phyloP scores from a whole-genome alignment of 2,329 filamentous ascomycete species.

The Aspergillus aculeatus region DNA sequence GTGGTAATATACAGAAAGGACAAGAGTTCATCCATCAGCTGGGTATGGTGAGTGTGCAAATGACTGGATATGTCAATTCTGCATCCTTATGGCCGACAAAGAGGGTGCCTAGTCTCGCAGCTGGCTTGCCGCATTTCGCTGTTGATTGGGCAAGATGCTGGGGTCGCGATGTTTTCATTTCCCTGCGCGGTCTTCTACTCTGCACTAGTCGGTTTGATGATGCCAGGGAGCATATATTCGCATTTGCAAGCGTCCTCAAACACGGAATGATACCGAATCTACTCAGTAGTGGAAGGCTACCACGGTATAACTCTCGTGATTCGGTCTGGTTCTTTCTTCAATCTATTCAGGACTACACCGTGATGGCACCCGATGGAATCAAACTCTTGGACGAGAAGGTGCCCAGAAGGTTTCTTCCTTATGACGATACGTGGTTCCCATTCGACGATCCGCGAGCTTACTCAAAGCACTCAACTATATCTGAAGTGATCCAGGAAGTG shows the following conservation, averaged over 20 bases:
- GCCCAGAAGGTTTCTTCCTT: constrained; percentile 83
- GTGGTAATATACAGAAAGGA: constrained; percentile 70
- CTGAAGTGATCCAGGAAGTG: constrained; percentile 89
- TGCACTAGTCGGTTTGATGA: constrained; percentile 85
- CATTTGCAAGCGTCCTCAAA: constrained; percentile 94
- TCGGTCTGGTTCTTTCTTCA: constrained; percentile 98
- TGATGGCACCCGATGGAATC: constrained; percentile 74
- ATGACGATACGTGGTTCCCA: constrained; percentile 92
- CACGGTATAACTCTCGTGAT: constrained; percentile 92
- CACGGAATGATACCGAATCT: constrained; percentile 98
- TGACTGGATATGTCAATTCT: constrained; percentile 84
- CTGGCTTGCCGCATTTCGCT: constrained; percentile 90
- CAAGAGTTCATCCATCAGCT: constrained; percentile 88
- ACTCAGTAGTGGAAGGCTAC: constrained; percentile 77
- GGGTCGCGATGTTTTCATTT: constrained; percentile 97
- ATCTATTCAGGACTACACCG: constrained; percentile 88
- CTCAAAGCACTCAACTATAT: constrained; percentile 75
- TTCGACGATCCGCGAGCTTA: constrained; percentile 80
- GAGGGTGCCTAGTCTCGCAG: constrained; percentile 80
- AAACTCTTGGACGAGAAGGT: constrained; percentile 73
- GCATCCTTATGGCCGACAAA: constrained; percentile 87
- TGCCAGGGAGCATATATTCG: constrained; percentile 89
- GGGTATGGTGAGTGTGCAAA: constrained; percentile 86
- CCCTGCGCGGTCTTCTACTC: constrained; percentile 84
- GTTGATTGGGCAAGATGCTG: constrained; percentile 94